These are phyloP conservation scores for Pleurostoma richardsiae DNA, from an alignment of 2,329 filamentous ascomycete genomes.

Conservation along the genomic window DNA sequence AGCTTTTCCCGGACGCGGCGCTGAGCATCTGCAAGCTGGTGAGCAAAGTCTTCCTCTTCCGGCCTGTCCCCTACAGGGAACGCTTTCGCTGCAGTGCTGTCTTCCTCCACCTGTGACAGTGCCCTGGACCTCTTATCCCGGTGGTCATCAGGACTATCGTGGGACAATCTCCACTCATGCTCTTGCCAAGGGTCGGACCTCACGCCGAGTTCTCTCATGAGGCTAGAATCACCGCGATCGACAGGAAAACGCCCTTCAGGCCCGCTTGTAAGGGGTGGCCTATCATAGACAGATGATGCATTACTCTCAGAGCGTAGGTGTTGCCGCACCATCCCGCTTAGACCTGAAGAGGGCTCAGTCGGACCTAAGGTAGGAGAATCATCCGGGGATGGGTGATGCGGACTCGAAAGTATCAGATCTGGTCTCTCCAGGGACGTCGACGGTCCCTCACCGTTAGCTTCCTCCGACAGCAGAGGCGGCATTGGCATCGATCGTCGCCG, in stretches of 20 bases:
- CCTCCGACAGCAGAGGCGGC: slow-evolving; percentile 14
- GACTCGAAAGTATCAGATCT: not conserved
- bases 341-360: slow-evolving; percentile 39
- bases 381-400: slow-evolving; percentile 23
- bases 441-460: no score
- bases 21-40: slow-evolving; percentile 65
- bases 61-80: slow-evolving; percentile 30
- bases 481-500: slow-evolving; percentile 38
- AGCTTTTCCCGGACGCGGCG: slow-evolving; percentile 69
- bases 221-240: slow-evolving; percentile 21
- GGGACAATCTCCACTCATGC: slow-evolving; percentile 14
- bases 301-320: slow-evolving; percentile 81
- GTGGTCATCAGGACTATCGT: slow-evolving; percentile 5
- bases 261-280: slow-evolving; percentile 29
- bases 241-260: slow-evolving; percentile 31
- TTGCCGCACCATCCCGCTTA: slow-evolving; percentile 78
- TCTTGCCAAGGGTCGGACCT: slow-evolving; percentile 41
- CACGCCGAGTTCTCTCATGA: slow-evolving; percentile 23
- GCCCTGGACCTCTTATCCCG: no score
- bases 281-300: slow-evolving; percentile 71
- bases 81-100: not conserved
- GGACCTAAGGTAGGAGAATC: slow-evolving; percentile 82
- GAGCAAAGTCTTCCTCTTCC: slow-evolving; percentile 67
- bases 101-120: no score
- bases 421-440: no score